Evolutionary conservation across 2,329 filamentous ascomycete genomes (phyloP).

Genomic region (Botrytis hyacinthi): DNA sequence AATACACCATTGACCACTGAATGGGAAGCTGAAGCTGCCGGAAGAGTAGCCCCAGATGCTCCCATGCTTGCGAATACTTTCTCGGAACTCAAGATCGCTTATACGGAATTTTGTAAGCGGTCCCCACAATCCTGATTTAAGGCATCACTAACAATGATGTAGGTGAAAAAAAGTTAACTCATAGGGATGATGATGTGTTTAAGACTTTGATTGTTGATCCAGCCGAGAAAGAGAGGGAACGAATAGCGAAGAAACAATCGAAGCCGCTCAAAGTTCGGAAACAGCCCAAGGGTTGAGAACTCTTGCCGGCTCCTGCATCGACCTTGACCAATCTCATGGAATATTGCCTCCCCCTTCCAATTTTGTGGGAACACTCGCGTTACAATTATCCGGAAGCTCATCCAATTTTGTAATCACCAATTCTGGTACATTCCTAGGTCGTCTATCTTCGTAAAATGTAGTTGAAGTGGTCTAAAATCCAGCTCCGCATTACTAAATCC

Average conservation of each 20-base stretch:
- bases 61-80: constrained; percentile 18
- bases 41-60: constrained; percentile 1
- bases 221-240: constrained; percentile 7
- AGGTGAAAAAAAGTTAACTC: constrained; percentile 20
- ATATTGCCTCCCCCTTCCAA: too few relatives aligned
- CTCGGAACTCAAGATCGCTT: constrained; percentile 17
- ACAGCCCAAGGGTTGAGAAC: neutral
- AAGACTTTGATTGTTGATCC: constrained; percentile 23
- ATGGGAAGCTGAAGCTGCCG: constrained; percentile 22
- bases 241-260: constrained; percentile 11
- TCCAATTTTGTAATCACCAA: too few relatives aligned
- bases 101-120: constrained; percentile 3
- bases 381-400: too few relatives aligned
- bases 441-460: too few relatives aligned
- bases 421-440: too few relatives aligned
- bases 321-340: neutral
- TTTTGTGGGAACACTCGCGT: too few relatives aligned
- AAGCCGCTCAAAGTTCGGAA: constrained; percentile 1
- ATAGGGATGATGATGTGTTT: constrained; percentile 26
- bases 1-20: constrained; percentile 25
- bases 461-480: too few relatives aligned
- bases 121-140: too few relatives aligned
- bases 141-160: neutral
- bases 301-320: neutral
- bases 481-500: too few relatives aligned